A percentile compares a stretch with the other conserved stretches of the same genome.
phyloP scores from a whole-genome alignment of 768 basidiomycete species.

The Suillus alpinus region DNA sequence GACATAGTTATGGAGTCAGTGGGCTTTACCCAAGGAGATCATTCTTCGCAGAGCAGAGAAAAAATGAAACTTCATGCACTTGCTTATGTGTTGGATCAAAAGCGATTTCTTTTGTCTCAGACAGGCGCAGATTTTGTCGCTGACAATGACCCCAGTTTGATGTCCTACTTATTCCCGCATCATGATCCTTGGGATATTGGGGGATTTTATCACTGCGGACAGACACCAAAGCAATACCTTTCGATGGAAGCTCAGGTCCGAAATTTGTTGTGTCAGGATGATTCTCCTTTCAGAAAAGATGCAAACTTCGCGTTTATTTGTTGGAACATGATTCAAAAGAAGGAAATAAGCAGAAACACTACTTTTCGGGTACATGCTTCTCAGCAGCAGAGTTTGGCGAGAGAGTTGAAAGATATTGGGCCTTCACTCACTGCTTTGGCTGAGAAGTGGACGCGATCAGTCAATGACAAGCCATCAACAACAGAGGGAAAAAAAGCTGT shows the following conservation, averaged over 20 bases:
- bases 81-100: not conserved
- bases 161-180: conserved; percentile 8
- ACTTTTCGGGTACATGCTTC: conserved; percentile 1
- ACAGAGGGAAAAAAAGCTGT: too few species aligned
- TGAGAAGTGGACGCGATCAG: not conserved
- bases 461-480: too few species aligned
- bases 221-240: not conserved
- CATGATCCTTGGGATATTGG: conserved; percentile 9
- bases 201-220: not conserved
- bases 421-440: not conserved
- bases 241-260: not conserved
- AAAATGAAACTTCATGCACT: conserved; percentile 5
- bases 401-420: not conserved
- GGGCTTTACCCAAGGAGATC: not conserved
- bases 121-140: not conserved
- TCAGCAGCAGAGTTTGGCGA: not conserved
- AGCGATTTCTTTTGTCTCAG: not conserved
- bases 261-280: not conserved
- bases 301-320: not conserved
- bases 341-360: conserved; percentile 1
- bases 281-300: not conserved
- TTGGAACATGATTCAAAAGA: conserved; percentile 13
- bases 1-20: conserved; percentile 4
- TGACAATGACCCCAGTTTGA: not conserved
- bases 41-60: not conserved